Base-by-base conservation (phyloP, 2,329 filamentous ascomycete genomes). In the Penicillium sp. region DNA sequence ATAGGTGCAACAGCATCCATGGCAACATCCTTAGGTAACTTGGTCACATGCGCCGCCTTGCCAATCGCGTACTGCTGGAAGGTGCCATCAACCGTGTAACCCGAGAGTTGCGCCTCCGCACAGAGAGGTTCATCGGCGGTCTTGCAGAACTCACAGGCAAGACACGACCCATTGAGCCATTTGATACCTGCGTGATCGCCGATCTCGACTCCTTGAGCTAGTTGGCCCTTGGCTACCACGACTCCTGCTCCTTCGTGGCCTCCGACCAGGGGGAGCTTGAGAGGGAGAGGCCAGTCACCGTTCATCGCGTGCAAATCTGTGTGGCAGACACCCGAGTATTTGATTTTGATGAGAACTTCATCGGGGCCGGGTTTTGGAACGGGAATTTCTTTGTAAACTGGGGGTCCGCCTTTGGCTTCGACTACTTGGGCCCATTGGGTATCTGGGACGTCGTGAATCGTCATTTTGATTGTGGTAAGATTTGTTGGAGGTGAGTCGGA, bases 51-150 rank as follows among this genome's bases (percentile, higher is more conserved):
- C 19, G 89, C 86, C 16, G 91, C 92, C 76, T 96, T 96, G 65
- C 87, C 92, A 65, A 96, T 85, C 74, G 85, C 86, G 80, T 96
- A 97, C 80, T 96, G 87, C 81, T 97, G 93, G 84, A 97, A 97
- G 43, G 88, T 87, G 31, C 93, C 93, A 73, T 96, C 90, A 72
- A 96, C 91, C 5, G 91, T 96, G 83, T 96, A 96, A 55, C 93
- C 93, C 1, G 91, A 96, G 41, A 96, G 84, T 35, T 84, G 79
- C 26, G 90, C 86, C 58, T 90, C 80, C 16, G 83, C 75, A 79
- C 93, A 98, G 6, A 96, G 87, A 3, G 91, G 88, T 79, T 97
- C 93, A 66, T 96, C 90, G 48, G 85, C 76, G 66, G 86, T 83
- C 71, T 89, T 86, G 80, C 93, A 97, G 83, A 90, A 96, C 66